A percentile compares a stretch with the other conserved stretches of the same genome.
These are phyloP conservation scores for Zoysia matrella DNA, from an alignment of 202 grass and related monocot species.

Conservation along the genomic window DNA sequence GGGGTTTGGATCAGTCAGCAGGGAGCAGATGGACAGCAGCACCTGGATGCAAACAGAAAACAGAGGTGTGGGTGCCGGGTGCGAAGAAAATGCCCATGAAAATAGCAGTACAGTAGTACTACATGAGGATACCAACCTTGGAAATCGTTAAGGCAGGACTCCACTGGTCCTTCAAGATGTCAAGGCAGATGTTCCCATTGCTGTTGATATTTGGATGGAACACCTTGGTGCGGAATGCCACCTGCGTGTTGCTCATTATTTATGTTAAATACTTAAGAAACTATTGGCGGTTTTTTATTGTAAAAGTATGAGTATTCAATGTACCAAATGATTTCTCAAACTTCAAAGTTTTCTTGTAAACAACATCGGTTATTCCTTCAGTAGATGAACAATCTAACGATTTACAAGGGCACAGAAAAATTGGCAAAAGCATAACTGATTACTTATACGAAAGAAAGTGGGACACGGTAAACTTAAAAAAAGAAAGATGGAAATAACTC, in stretches of 20 bases:
- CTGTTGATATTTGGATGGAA: neutral
- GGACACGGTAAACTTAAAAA: too few species aligned
- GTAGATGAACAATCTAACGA: neutral
- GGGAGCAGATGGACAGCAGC: slow-evolving; percentile 85
- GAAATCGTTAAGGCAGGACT: slow-evolving; percentile 88
- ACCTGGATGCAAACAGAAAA: slow-evolving; percentile 53
- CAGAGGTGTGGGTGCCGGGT: too few species aligned
- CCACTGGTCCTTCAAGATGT: slow-evolving; percentile 97
- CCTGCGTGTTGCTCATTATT: slow-evolving; percentile 43
- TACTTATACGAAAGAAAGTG: too few species aligned
- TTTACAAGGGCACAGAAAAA: neutral
- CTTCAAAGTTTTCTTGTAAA: neutral
- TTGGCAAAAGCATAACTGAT: too few species aligned
- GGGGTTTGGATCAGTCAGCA: slow-evolving; percentile 86
- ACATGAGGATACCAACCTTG: slow-evolving; percentile 51
- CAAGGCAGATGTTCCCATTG: slow-evolving; percentile 74
- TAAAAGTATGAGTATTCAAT: too few species aligned
- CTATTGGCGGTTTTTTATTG: neutral
- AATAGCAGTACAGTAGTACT: too few species aligned
- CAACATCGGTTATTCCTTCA: too few species aligned
- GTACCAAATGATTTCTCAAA: neutral
- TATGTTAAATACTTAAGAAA: neutral
- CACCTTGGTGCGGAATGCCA: slow-evolving; percentile 55
- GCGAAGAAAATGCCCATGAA: too few species aligned
- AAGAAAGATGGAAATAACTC: too few species aligned